phyloP scores from a whole-genome alignment of 805 yeast genomes.

The Ogataea pini region DNA sequence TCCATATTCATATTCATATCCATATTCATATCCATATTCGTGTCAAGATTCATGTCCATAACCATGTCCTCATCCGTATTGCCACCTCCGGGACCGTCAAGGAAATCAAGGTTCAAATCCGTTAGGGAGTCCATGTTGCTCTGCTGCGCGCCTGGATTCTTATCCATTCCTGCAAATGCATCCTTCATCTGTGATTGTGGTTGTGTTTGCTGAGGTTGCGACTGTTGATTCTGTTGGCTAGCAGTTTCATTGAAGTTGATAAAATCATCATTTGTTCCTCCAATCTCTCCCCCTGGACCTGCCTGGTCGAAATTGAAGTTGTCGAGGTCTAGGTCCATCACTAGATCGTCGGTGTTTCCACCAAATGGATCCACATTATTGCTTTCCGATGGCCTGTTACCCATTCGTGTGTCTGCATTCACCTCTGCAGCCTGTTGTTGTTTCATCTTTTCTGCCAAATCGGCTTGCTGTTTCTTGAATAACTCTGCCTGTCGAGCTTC shows the following conservation, averaged over 20 bases:
- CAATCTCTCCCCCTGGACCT: slow-evolving; percentile 1
- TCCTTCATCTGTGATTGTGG: slow-evolving; percentile 10
- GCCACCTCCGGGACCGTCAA: slow-evolving; percentile 18
- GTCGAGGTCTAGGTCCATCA: slow-evolving; percentile 32
- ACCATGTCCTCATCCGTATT: slow-evolving; percentile 17
- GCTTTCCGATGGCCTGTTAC: slow-evolving; percentile 1
- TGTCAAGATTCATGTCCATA: slow-evolving; percentile 17
- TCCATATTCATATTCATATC: slow-evolving; percentile 12
- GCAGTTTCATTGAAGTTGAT: slow-evolving; percentile 19
- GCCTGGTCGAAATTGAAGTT: slow-evolving; percentile 28
- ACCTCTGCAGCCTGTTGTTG: slow-evolving; percentile 9
- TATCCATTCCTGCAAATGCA: slow-evolving; percentile 10
- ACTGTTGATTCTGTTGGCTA: not conserved
- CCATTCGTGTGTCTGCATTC: slow-evolving; percentile 6
- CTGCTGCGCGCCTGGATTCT: slow-evolving; percentile 1
- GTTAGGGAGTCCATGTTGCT: slow-evolving; percentile 22
- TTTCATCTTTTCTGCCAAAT: slow-evolving; percentile 10
- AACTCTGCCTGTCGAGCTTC: slow-evolving; percentile 20
- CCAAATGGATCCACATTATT: slow-evolving; percentile 4
- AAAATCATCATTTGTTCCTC: slow-evolving; percentile 15
- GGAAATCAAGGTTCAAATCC: slow-evolving; percentile 31
- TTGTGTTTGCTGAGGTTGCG: slow-evolving; percentile 1
- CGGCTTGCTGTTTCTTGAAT: slow-evolving; percentile 18
- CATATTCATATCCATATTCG: slow-evolving; percentile 16
- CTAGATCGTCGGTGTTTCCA: slow-evolving; percentile 25